Percentiles rank a stretch among this genome's conserved stretches.
phyloP scores from a whole-genome alignment of 768 basidiomycete genomes.

The Peribolospora baueri region DNA sequence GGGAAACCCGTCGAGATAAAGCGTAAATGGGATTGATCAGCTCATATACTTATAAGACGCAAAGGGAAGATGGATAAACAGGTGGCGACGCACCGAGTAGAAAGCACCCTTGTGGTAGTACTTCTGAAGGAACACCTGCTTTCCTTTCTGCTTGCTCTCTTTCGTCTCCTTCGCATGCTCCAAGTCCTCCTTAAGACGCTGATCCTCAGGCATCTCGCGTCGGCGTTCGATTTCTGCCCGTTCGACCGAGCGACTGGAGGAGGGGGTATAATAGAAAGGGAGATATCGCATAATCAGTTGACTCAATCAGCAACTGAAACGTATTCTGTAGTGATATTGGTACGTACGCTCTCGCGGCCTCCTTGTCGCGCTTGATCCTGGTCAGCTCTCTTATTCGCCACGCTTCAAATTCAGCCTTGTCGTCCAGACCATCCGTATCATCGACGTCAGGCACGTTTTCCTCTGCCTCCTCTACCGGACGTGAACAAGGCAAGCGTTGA shows the following conservation, averaged over 20 bases:
- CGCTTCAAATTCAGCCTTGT: conserved; percentile 70
- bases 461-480: conserved; percentile 53
- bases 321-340: neutral
- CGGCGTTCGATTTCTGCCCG: conserved; percentile 75
- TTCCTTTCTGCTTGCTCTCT: conserved; percentile 36
- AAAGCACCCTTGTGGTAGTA: conserved; percentile 99
- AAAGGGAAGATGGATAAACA: neutral
- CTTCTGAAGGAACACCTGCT: conserved; percentile 78
- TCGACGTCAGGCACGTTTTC: conserved; percentile 66
- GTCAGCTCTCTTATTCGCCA: conserved; percentile 84
- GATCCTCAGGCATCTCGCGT: conserved; percentile 76
- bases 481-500: neutral
- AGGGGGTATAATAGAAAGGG: neutral
- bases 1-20: conserved; percentile 5
- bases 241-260: conserved; percentile 41
- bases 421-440: conserved; percentile 82
- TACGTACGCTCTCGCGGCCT: conserved; percentile 37
- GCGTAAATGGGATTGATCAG: neutral
- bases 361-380: conserved; percentile 84
- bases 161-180: conserved; percentile 59
- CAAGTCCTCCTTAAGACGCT: conserved; percentile 72
- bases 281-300: neutral
- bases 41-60: too few relatives aligned
- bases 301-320: too few relatives aligned
- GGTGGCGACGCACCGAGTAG: conserved; percentile 43